Base-by-base conservation (phyloP, 345 rosid species). In the Lepidium aucheri region DNA sequence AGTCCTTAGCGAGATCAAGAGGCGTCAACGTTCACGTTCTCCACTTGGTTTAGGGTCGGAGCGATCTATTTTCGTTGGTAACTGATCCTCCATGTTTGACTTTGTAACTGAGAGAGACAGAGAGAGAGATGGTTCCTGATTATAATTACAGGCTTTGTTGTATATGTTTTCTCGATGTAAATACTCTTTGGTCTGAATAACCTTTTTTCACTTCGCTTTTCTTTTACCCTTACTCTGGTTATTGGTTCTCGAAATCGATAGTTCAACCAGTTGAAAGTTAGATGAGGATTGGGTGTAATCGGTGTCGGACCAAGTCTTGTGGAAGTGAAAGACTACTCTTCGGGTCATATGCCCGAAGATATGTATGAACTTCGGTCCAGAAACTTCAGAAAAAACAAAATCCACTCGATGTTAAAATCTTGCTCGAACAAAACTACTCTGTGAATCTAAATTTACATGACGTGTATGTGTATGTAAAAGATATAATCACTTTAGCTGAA, bases 11-110 rank as follows among this genome's bases (percentile, higher is more conserved):
- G 71, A 73, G 50, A 60, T 83, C 68, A 69, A 12, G 54, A 66
- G 73, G 28, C 74, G 82, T 58, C 82, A 78, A 65, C 81, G 79
- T 18, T 80, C 84, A 0, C 78, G 80, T 10, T 87, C 93, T 3
- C 90, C 90, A 0, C 84, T 87, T 1, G 90, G 93, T 3, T 68
- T 81, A 57, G 80, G 83, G 0, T 28, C 32, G 7, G 32, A 28
- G 30, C 30, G 75, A 65, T 78, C 84, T 38, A 84, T 85, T 58
- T 63, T 84, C 13, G 83, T 84, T 15, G 85, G 82, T 7, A 61
- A 71, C 26, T 76, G 24, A 46, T 64, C 61, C 56, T 64, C 61
- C 50, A 53, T 71, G 2, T 11, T 42, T 43, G 13, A 33, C 32
- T 60, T 52, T 45, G 14, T 63, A 24, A 38, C 39, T 15, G 1